Base-by-base conservation (phyloP, 2,329 filamentous ascomycete species). In the Aspergillus unguis region DNA sequence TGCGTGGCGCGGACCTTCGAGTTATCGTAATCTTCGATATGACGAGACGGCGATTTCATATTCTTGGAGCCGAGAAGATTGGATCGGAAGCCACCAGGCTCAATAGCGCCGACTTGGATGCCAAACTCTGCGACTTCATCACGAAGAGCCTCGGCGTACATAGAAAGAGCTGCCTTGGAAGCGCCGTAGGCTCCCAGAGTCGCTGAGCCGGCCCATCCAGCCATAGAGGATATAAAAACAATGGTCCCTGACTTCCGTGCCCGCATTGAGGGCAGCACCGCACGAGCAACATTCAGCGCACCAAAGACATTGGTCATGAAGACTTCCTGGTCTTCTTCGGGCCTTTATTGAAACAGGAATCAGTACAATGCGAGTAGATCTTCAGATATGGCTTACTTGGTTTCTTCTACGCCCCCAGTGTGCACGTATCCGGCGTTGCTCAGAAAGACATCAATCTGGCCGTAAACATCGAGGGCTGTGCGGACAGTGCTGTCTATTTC, bases 71-170 rank as follows among this genome's bases (percentile, higher is more conserved):
- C 65, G 7, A 68, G 66, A 70, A 68, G 76, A 38, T 76, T 71
- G 0, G 74, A 76, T 43, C 66, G 68, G 38, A 76, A 73, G 6
- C 68, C 72, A 8, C 73, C 74, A 0, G 74, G 74, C 44, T 75
- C 73, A 0, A 74, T 55, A 0, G 73, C 65, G 1, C 69, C 73
- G 0, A 75, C 59, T 41, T 69, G 71, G 47, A 77, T 70, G 0
- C 74, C 73, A 3, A 76, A 57, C 0, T 68, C 57, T 0, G 64
- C 55, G 0, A 75, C 48, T 35, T 77, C 75, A n/a, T 65, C 50
- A 0, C 67, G 57, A 1, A 77, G 54, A 1, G 62, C 66, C 3
- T 71, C 69, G 0, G 71, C 71, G 46, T 11, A 36, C 2, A 8
- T n/a, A 11, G 9, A 8, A 11, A 36, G 9, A 4, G 33, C 33